Evolutionary conservation across 495 filamentous ascomycete species (phyloP).

Genomic region (Neurospora sp.): DNA sequence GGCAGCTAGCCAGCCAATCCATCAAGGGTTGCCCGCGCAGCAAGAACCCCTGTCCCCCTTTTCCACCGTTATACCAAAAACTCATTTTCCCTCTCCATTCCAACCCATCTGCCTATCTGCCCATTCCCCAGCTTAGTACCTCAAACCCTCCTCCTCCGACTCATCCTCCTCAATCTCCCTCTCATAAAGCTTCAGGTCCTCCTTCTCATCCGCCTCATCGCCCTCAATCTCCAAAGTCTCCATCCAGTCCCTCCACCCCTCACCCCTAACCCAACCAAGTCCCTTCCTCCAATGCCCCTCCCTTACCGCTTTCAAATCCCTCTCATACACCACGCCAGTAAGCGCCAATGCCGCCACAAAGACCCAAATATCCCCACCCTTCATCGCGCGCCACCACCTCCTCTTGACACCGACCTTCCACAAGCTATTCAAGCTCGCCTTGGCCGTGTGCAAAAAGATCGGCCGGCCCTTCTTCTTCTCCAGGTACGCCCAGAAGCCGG

Average conservation of each 20-base stretch:
- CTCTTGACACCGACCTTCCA: slow-evolving; percentile 91
- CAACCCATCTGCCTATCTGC: not conserved
- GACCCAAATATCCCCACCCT: slow-evolving; percentile 71
- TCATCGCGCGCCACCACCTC: slow-evolving; percentile 70
- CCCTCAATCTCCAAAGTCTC: slow-evolving; percentile 24
- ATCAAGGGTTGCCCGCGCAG: not conserved
- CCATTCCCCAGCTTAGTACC: not conserved
- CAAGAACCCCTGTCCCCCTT: not conserved
- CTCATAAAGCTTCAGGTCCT: slow-evolving; percentile 1
- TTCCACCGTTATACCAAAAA: not conserved
- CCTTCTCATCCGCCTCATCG: slow-evolving; percentile 21
- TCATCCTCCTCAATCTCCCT: slow-evolving; percentile 1
- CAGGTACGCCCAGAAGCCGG: slow-evolving; percentile 73
- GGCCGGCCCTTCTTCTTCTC: slow-evolving; percentile 48
- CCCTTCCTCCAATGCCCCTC: slow-evolving; percentile 61
- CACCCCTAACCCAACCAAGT: slow-evolving; percentile 62
- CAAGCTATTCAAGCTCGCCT: slow-evolving; percentile 63
- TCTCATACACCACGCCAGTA: slow-evolving; percentile 70
- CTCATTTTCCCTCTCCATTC: not conserved
- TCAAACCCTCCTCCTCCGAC: not conserved
- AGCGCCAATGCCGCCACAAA: slow-evolving; percentile 69
- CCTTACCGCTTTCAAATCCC: slow-evolving; percentile 53
- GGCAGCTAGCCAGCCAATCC: not conserved
- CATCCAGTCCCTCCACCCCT: slow-evolving; percentile 39
- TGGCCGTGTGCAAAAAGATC: slow-evolving; percentile 61